phyloP scores from a whole-genome alignment of 495 filamentous ascomycete species.

The Neurospora cerealis region DNA sequence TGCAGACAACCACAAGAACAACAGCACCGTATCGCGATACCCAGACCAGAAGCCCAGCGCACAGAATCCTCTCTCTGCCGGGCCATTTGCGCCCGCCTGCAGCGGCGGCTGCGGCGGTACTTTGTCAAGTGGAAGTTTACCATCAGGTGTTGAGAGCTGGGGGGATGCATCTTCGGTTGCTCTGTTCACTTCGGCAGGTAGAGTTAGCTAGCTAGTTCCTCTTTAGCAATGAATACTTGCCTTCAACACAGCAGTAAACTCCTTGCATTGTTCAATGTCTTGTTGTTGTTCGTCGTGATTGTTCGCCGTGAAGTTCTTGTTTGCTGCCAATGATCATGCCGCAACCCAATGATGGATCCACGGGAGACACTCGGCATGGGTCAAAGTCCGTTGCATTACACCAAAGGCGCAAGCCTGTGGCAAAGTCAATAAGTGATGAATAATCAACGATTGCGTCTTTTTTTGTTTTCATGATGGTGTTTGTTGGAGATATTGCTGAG shows the following conservation, averaged over 20 bases:
- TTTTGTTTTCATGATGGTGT: background rate
- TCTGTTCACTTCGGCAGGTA: background rate
- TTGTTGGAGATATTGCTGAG: background rate
- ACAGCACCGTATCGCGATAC: too few relatives aligned
- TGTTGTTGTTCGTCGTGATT: background rate
- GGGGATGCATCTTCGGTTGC: background rate
- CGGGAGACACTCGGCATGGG: background rate
- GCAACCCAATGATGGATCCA: background rate
- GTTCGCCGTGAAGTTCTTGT: background rate
- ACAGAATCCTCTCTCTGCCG: slow-evolving; percentile 23
- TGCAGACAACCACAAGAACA: background rate
- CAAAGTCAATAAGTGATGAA: too few relatives aligned
- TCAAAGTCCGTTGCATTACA: rapidly evolving
- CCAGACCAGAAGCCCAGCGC: background rate
- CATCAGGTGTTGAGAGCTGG: background rate
- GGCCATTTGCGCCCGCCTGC: slow-evolving; percentile 17
- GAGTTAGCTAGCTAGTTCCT: background rate
- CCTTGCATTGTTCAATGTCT: background rate
- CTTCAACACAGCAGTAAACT: background rate
- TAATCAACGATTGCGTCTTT: rapidly evolving
- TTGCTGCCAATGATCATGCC: background rate
- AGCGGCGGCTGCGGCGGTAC: background rate
- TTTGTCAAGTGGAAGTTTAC: background rate
- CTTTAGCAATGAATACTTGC: background rate
- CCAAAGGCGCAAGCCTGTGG: rapidly evolving